phyloP scores from a whole-genome alignment of 1,284 basidiomycete species.

The Rhodotorula sp. region DNA sequence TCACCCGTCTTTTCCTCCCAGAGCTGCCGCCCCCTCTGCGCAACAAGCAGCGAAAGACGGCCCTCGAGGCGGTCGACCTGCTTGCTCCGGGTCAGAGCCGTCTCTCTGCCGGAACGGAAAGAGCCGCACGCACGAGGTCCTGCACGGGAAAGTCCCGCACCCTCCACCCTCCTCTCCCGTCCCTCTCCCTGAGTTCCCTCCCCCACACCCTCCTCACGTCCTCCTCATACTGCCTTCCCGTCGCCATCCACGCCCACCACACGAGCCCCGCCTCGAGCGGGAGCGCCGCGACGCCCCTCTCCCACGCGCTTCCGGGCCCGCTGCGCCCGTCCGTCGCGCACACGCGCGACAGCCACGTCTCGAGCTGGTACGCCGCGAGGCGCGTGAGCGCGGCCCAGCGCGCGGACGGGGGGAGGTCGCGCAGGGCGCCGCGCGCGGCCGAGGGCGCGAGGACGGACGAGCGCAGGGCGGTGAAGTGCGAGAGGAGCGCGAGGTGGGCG shows the following conservation, averaged over 20 bases:
- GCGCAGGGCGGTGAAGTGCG: background rate
- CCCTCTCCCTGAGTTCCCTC: background rate
- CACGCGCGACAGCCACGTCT: background rate
- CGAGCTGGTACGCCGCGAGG: slow-evolving; percentile 1
- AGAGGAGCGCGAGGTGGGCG: background rate
- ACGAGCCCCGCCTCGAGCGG: background rate
- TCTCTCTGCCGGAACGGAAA: too few relatives aligned
- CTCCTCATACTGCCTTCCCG: background rate
- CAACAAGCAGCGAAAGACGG: background rate
- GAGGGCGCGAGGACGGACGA: too few relatives aligned
- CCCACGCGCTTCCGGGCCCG: background rate
- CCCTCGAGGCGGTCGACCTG: slow-evolving; percentile 1
- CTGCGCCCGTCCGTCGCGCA: background rate
- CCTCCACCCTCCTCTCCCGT: background rate
- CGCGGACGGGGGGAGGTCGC: background rate
- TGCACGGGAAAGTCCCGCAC: background rate
- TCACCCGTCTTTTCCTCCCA: background rate
- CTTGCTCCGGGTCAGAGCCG: background rate
- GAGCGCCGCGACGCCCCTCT: background rate
- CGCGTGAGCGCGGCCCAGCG: background rate
- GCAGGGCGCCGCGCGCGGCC: background rate
- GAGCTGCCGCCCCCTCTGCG: background rate
- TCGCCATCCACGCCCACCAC: background rate
- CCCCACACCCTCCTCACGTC: slow-evolving; percentile 1
- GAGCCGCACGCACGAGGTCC: background rate